Evolutionary conservation across 106 monocot species (phyloP), one percentile per base, ranked within the genome.

Genomic region (Phalaenopsis equestris): DNA sequence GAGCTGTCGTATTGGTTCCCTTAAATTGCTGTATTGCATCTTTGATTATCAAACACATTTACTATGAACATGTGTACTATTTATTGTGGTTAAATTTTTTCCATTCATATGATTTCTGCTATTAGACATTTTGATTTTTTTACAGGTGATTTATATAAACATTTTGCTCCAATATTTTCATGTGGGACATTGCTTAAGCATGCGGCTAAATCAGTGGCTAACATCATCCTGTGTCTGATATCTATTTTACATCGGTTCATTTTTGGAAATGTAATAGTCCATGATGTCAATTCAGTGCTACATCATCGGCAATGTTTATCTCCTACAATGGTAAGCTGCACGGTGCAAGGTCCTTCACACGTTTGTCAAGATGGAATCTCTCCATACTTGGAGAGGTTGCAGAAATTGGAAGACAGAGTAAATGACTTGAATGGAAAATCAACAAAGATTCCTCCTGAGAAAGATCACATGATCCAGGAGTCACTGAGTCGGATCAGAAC

Each of bases 401-500:
- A 91, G 80, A 89, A 78, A 77, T 82, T 94, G 39, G 94, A 94
- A 87, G 87, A 73, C 15, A 80, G 77, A 73, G 72, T 91, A 61
- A 65, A 43, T 6, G 86, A 91, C 55, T 64, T 91, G 19, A 83
- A 88, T 79, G 77, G 58, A 19, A 91, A 85, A 43, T 88, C 89
- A 57, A 61, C 45, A 4, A 68, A 61, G 4, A 85, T 91, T 70
- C 94, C 94, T 56, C 83, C 75, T 19, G 91, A 94, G 70, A 91
- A 90, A 55, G 91, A 91, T 4, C 78, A 80, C 39, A 86, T 91
- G 85, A 86, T 94, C 77, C 79, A 81, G 2, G 87, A 94, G 67
- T 94, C 89, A 9, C 83, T 91, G 81, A 84, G 86, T 58, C 76
- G 91, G 75, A 94, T 94, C 46, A 89, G 87, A 64, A 82, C 84